Conservation (phyloP, 768 basidiomycete genomes). For the Tricholomella constricta region DNA sequence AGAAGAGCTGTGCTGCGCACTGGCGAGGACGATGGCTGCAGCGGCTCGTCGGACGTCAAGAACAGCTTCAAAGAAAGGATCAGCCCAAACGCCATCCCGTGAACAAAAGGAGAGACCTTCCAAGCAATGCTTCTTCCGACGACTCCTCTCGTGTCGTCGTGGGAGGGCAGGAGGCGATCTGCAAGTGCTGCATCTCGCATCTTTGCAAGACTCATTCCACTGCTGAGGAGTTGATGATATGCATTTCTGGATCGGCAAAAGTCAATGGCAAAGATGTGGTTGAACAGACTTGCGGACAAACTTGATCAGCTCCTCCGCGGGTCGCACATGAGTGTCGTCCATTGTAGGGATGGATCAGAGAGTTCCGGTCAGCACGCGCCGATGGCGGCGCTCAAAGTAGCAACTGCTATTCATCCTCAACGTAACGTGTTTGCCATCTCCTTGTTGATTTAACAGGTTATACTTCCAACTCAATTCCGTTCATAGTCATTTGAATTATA, state of each 20-base stretch:
- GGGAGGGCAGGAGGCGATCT: constrained; percentile 54
- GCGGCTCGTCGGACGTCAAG: constrained; percentile 64
- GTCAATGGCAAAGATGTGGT: constrained; percentile 12
- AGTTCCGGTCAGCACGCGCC: not conserved
- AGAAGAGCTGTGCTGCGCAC: constrained; percentile 36
- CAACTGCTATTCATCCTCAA: not conserved
- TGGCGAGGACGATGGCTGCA: constrained; percentile 49
- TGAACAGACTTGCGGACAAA: constrained; percentile 15
- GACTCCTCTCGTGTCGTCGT: constrained; percentile 46
- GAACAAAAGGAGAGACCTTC: constrained; percentile 58
- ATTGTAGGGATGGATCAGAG: not conserved
- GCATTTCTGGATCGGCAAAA: constrained; percentile 34
- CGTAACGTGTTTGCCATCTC: not conserved
- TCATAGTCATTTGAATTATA: not conserved
- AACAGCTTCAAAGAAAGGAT: constrained; percentile 55
- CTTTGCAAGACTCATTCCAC: constrained; percentile 58
- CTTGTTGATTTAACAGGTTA: not conserved
- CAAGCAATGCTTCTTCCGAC: constrained; percentile 82
- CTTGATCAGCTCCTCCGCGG: constrained; percentile 18
- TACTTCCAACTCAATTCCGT: too few species aligned
- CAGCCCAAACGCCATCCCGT: constrained; percentile 15
- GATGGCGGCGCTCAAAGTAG: not conserved
- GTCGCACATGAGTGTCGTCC: constrained; percentile 8
- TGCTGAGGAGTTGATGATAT: constrained; percentile 50
- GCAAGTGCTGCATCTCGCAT: constrained; percentile 66